These are phyloP conservation scores for Neurospora sp. DNA, from an alignment of 495 filamentous ascomycete genomes.

Conservation along the genomic window DNA sequence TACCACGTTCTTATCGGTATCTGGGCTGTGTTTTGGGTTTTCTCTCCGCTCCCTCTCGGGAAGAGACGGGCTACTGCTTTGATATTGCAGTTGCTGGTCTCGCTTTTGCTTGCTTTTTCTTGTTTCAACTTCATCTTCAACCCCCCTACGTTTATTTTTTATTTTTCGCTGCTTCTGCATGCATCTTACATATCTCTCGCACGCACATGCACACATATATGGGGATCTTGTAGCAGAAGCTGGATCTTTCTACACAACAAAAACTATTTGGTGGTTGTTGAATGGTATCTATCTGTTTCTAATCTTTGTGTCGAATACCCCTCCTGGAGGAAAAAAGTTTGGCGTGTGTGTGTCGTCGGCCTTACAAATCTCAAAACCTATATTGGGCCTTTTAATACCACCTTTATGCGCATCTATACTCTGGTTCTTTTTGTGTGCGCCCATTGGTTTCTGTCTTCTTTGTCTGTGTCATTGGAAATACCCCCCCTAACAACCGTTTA, in stretches of 20 bases:
- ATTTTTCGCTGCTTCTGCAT: neutral
- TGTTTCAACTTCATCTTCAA: constrained; percentile 1
- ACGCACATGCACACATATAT: constrained; percentile 2
- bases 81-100: neutral
- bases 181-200: constrained; percentile 1
- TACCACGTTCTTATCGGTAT: constrained; percentile 1
- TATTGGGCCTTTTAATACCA: constrained; percentile 10
- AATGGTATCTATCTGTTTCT: neutral
- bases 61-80: neutral
- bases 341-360: neutral
- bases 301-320: neutral
- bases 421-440: neutral
- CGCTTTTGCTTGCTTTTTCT: neutral
- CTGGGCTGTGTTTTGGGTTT: constrained; percentile 6
- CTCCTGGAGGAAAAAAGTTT: neutral
- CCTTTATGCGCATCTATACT: constrained; percentile 1
- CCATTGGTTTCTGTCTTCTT: constrained; percentile 3
- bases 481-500: constrained; percentile 1
- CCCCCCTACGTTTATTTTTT: neutral
- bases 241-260: neutral
- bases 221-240: constrained; percentile 2
- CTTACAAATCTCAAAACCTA: constrained; percentile 1
- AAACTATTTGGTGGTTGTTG: neutral
- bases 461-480: constrained; percentile 9
- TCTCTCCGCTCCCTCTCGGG: constrained; percentile 4